Evolutionary conservation across 495 filamentous ascomycete species (phyloP), one percentile per base, ranked within the genome.

Genomic region (Hypoxylon lienhwacheense): DNA sequence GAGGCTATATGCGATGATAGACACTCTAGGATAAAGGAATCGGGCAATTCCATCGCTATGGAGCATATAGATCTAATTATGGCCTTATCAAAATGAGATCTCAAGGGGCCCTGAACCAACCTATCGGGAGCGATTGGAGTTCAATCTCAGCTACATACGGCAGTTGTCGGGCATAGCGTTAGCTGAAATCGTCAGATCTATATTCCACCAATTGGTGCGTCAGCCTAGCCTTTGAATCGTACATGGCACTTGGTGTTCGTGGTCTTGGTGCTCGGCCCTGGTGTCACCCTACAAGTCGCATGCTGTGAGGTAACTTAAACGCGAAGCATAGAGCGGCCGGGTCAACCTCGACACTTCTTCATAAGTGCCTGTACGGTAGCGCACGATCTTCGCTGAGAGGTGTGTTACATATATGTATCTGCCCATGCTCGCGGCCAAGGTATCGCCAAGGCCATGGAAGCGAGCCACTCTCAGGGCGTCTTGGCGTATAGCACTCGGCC

Each of bases 401-500:
- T n/a, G n/a, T n/a, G n/a, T n/a, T n/a, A n/a, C 37, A 24, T 25
- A 25, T n/a, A 16, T 26, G 24, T 26, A 26, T 26, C 24, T 26
- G 24, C 24, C 4, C 8, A 4, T 26, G 24, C 44, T n/a, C 29
- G 15, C 39, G 39, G 45, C 34, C 39, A 22, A 46, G 31, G 37
- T 37, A 29, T 42, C 19, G 51, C 57, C 51, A 61, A 61, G 57
- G 14, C 51, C 46, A 25, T 29, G 22, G 20, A 44, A 47, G 47
- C 51, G 40, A 55, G 11, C 34, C 19, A 40, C 15, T 44, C 47
- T 47, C 47, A 28, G 20, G 42, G 28, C n/a, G 8, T 34, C 51
- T 47, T 52, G 47, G 47, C 47, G 20, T 61, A 47, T 56, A 47
- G 52, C 55, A 51, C 51, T 14, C 32, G 16, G 47, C 21, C 25